Percentiles rank a stretch among this genome's conserved stretches.
phyloP scores from a whole-genome alignment of 805 yeast species.

The Starmerella etchellsii region DNA sequence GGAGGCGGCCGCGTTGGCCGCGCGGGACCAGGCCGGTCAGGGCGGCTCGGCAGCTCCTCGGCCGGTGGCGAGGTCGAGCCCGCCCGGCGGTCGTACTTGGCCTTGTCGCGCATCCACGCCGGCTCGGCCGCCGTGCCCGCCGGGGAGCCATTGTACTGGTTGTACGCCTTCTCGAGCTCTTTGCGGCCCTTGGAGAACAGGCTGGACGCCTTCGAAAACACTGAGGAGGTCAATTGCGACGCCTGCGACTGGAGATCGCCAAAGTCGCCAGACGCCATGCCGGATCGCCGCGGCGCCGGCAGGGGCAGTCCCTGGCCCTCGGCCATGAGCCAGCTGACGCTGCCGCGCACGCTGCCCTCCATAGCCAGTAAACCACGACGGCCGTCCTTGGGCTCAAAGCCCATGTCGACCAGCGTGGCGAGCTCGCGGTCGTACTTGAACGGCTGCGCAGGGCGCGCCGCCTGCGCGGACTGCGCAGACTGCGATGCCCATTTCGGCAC shows the following conservation, averaged over 20 bases:
- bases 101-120: constrained; percentile 60
- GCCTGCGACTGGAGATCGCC: constrained; percentile 29
- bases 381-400: constrained; percentile 53
- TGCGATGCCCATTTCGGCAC: too few species aligned
- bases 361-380: constrained; percentile 41
- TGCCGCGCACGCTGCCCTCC: constrained; percentile 49
- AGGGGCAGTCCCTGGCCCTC: constrained; percentile 37
- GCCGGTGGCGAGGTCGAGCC: not conserved
- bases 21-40: too few species aligned
- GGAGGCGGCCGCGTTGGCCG: too few species aligned
- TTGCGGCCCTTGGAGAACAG: constrained; percentile 47
- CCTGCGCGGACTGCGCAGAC: too few species aligned
- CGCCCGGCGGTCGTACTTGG: constrained; percentile 13
- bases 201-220: constrained; percentile 47
- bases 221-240: constrained; percentile 42
- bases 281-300: constrained; percentile 19
- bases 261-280: constrained; percentile 6
- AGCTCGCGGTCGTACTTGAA: constrained; percentile 28
- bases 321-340: constrained; percentile 54
- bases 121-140: constrained; percentile 35
- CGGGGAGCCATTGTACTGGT: constrained; percentile 36
- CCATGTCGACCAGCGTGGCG: constrained; percentile 69
- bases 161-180: constrained; percentile 50
- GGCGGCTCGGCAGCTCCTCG: too few species aligned
- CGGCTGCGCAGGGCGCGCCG: not conserved